A percentile compares a stretch with the other conserved stretches of the same genome.
Conservation (phyloP, 352 stramenopile species). For the Globisporangium iwayamae region DNA sequence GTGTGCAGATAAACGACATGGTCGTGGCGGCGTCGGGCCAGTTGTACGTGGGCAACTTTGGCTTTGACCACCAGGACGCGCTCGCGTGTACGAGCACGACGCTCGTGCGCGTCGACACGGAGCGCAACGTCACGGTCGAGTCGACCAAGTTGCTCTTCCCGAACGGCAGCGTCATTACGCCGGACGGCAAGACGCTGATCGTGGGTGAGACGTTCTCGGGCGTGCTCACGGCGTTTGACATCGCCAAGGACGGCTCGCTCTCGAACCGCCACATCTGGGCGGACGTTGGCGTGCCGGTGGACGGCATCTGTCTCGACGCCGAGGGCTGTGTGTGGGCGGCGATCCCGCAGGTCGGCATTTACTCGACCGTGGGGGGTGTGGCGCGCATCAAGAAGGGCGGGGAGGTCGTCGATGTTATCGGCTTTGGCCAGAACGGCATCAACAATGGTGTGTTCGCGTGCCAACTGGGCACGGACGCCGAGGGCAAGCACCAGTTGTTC, state of each 20-base stretch:
- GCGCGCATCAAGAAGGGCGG: constrained; percentile 56
- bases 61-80: constrained; percentile 41
- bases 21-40: constrained; percentile 41
- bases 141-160: constrained; percentile 60
- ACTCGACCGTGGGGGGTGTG: constrained; percentile 41
- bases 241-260: constrained; percentile 41
- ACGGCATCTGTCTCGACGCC: constrained; percentile 64
- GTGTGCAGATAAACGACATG: constrained; percentile 59
- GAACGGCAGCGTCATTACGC: constrained; percentile 69
- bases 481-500: constrained; percentile 50
- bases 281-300: constrained; percentile 36
- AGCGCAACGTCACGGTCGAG: constrained; percentile 43
- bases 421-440: constrained; percentile 60
- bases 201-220: constrained; percentile 58
- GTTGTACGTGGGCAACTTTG: constrained; percentile 63
- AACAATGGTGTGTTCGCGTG: constrained; percentile 53
- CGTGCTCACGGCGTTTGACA: constrained; percentile 58
- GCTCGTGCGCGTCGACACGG: constrained; percentile 52
- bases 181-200: constrained; percentile 71
- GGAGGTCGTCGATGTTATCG: constrained; percentile 46
- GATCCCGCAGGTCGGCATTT: constrained; percentile 47
- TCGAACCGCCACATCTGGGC: constrained; percentile 54
- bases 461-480: constrained; percentile 47
- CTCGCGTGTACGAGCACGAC: constrained; percentile 40
- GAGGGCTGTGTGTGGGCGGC: constrained; percentile 66